Percentiles rank a stretch among this genome's conserved stretches.
These are phyloP conservation scores for Pythium apleroticum DNA, from an alignment of 352 stramenopile species.

Conservation along the genomic window DNA sequence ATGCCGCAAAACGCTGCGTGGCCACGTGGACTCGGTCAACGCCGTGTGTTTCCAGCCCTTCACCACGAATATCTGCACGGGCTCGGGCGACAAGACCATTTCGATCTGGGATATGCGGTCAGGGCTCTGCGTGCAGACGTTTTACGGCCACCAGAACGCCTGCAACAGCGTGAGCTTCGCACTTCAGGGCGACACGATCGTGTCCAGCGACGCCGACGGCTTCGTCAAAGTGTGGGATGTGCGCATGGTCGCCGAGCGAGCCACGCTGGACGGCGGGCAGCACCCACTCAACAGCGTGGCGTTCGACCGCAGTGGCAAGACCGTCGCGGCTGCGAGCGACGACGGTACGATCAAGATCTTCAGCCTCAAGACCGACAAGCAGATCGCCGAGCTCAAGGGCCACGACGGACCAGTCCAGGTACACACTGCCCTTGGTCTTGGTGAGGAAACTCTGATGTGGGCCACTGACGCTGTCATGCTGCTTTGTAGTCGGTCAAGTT, in stretches of 20 bases:
- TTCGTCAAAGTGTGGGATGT: constrained; percentile 96
- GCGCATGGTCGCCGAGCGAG: constrained; percentile 92
- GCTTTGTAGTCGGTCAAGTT: constrained; percentile 84
- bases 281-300: constrained; percentile 90
- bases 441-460: constrained; percentile 19
- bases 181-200: constrained; percentile 87
- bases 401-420: constrained; percentile 95
- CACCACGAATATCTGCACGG: constrained; percentile 92
- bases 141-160: constrained; percentile 95
- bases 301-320: constrained; percentile 89
- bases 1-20: constrained; percentile 92
- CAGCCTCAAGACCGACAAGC: constrained; percentile 67
- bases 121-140: constrained; percentile 91
- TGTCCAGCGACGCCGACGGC: constrained; percentile 92
- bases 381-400: constrained; percentile 79
- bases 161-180: constrained; percentile 90
- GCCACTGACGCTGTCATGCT: too few species aligned
- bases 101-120: constrained; percentile 95
- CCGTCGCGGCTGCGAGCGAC: constrained; percentile 86
- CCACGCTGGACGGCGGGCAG: constrained; percentile 82
- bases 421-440: constrained; percentile 7
- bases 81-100: constrained; percentile 94
- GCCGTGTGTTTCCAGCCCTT: constrained; percentile 92
- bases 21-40: constrained; percentile 95
- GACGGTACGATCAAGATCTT: constrained; percentile 91